These are phyloP conservation scores for Neofusicoccum umdonicola DNA, from an alignment of 2,329 filamentous ascomycete species.

Conservation along the genomic window DNA sequence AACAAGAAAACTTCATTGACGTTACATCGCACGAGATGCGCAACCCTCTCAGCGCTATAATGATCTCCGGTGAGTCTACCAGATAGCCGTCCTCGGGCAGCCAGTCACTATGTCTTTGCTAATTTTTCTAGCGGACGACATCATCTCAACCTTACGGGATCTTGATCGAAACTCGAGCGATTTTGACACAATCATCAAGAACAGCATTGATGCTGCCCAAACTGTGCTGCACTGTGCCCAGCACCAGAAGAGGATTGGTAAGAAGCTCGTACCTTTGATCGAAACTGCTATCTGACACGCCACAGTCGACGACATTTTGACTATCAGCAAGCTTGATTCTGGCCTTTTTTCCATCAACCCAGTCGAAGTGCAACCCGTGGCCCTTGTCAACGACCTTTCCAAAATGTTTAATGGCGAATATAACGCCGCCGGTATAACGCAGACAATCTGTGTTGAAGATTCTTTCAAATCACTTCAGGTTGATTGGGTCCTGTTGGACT, in stretches of 20 bases:
- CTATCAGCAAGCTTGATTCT: conserved; percentile 17
- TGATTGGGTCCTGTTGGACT: conserved; percentile 22
- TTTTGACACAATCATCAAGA: not conserved
- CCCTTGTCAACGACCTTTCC: conserved; percentile 22
- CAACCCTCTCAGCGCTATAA: conserved; percentile 22
- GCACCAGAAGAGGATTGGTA: conserved; percentile 34
- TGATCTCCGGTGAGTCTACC: conserved; percentile 15
- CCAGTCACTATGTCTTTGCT: not conserved
- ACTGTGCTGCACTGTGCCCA: conserved; percentile 34
- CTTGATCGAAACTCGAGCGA: not conserved
- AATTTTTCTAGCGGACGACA: conserved; percentile 10
- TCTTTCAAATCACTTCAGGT: conserved; percentile 19
- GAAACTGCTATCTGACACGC: not conserved
- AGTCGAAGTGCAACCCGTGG: conserved; percentile 20
- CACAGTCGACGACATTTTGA: conserved; percentile 18
- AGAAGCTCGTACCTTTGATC: not conserved
- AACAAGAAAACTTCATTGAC: conserved; percentile 38
- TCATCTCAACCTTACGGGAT: not conserved
- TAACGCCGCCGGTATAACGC: conserved; percentile 19
- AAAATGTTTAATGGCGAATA: conserved; percentile 28
- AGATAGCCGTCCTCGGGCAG: not conserved
- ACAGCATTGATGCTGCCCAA: conserved; percentile 23
- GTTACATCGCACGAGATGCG: conserved; percentile 37
- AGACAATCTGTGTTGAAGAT: conserved; percentile 18
- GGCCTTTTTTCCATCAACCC: conserved; percentile 30